Conservation (phyloP, 768 basidiomycete species). For the Mycena maculata region DNA sequence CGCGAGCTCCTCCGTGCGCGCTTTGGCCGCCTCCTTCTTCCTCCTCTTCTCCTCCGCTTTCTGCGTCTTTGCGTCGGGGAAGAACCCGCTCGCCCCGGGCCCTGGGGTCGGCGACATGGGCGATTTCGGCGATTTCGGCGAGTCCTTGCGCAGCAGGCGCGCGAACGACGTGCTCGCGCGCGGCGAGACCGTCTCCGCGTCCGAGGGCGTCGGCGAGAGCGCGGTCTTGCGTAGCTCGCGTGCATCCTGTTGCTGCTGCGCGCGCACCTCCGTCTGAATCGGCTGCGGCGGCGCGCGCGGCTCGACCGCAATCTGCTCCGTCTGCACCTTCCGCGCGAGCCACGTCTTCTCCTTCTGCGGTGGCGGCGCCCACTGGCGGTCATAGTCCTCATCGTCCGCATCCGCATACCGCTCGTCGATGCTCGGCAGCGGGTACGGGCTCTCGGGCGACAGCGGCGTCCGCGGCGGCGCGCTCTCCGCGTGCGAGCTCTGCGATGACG, state of each 20-base stretch:
- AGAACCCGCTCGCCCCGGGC: slow-evolving; percentile 36
- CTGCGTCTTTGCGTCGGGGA: slow-evolving; percentile 54
- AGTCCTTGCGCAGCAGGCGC: slow-evolving; percentile 39
- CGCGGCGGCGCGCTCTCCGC: slow-evolving; percentile 10
- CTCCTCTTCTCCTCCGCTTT: slow-evolving; percentile 57
- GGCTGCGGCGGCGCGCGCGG: background rate
- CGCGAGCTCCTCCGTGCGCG: slow-evolving; percentile 56
- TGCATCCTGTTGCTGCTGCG: background rate
- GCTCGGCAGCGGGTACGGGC: slow-evolving; percentile 14
- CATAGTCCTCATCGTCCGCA: slow-evolving; percentile 5
- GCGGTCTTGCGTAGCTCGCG: slow-evolving; percentile 4
- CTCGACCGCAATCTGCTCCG: background rate
- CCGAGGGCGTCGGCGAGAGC: slow-evolving; percentile 33
- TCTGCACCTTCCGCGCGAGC: no score
- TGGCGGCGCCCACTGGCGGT: background rate
- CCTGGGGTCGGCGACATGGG: slow-evolving; percentile 18
- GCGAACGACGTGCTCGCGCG: slow-evolving; percentile 31
- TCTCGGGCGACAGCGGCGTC: slow-evolving; percentile 28
- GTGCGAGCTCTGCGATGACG: slow-evolving; percentile 23
- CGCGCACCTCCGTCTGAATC: background rate
- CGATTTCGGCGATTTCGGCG: slow-evolving; percentile 23
- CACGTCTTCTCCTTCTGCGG: no score
- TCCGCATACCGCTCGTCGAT: slow-evolving; percentile 30
- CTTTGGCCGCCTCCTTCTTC: slow-evolving; percentile 53
- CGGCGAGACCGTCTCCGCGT: slow-evolving; percentile 32